Base-by-base conservation (phyloP, 2,329 filamentous ascomycete species). In the Beauveria medogensis region DNA sequence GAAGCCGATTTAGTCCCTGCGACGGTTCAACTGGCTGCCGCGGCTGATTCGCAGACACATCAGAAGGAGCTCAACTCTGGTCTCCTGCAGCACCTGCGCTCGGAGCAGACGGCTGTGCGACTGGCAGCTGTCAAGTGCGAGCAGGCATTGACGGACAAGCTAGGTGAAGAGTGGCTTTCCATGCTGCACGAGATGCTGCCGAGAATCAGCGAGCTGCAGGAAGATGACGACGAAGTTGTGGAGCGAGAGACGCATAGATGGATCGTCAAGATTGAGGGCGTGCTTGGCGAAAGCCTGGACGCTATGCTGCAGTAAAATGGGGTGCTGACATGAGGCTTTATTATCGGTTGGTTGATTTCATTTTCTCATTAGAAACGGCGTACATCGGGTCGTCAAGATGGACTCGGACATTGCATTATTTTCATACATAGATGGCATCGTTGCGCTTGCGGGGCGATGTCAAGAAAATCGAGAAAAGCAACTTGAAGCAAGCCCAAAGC, bases 151-250 rank as follows among this genome's bases (percentile, higher is more conserved):
- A 95, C 92, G 14, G 85, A 89, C 66, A 80, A 84, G 53, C 76
- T 97, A 28, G 92, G 92, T 62, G 92, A 97, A 72, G 94, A 99
- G 71, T 99, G 94, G 94, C 76, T 99, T 63, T 84, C 87, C 1
- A 83, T 95, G 78, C 74, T 97, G 70, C 91, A 93, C 0, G 94
- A 99, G 81, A 97, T 97, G 89, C 77, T 99, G 72, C 93, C 95
- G 22, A 91, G 93, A 65, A 96, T 99, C 68, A 95, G 91, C 69
- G 94, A 99, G 77, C 74, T 96, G 69, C 89, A 96, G 76, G 94
- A 99, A 71, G 94, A 99, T 72, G 94, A 97, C 67, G 92, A 97
- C 70, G 94, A 97, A 76, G 81, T 82, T 30, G 93, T 99, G 26
- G 94, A 99, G 78, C 80, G 86, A 70, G 92, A 96, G 78, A 93